Evolutionary conservation across 2,329 filamentous ascomycete genomes (phyloP).

Genomic region (Ophiostoma himal-ulmi): DNA sequence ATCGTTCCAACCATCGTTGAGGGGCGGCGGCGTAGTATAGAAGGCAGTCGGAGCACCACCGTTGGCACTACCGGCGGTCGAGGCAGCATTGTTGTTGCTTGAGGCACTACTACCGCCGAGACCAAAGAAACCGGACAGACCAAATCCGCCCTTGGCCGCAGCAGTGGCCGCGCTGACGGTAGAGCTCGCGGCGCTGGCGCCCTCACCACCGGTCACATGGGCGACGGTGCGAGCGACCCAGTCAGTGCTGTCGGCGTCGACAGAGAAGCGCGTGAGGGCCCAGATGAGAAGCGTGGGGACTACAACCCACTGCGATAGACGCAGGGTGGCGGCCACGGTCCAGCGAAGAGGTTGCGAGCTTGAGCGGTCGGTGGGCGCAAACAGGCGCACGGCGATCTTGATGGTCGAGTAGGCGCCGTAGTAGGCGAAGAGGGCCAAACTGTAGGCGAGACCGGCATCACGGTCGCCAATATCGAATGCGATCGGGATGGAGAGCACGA

Average conservation of each 20-base stretch:
- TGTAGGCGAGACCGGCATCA: slow-evolving; percentile 90
- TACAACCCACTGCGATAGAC: slow-evolving; percentile 77
- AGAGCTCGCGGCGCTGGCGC: slow-evolving; percentile 10
- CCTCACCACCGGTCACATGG: slow-evolving; percentile 22
- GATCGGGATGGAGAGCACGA: slow-evolving; percentile 92
- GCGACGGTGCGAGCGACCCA: slow-evolving; percentile 28
- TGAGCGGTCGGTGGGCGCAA: slow-evolving; percentile 55
- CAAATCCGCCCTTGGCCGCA: slow-evolving; percentile 1
- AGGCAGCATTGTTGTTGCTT: not conserved
- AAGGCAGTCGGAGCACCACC: not conserved
- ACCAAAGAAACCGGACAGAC: slow-evolving; percentile 21
- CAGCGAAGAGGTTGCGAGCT: slow-evolving; percentile 64
- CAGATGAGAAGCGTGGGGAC: slow-evolving; percentile 86
- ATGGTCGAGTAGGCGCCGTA: slow-evolving; percentile 83
- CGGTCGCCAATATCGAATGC: slow-evolving; percentile 96
- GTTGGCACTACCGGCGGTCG: not conserved
- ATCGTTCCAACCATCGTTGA: slow-evolving; percentile 63
- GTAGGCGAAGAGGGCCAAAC: slow-evolving; percentile 78
- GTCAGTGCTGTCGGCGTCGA: slow-evolving; percentile 59
- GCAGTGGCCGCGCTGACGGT: slow-evolving; percentile 3
- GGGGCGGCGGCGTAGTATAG: slow-evolving; percentile 34
- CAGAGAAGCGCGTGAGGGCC: slow-evolving; percentile 90
- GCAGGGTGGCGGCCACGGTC: slow-evolving; percentile 62
- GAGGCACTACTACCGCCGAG: slow-evolving; percentile 8
- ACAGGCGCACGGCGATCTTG: slow-evolving; percentile 51